phyloP scores from a whole-genome alignment of 345 rosid genomes.

The Carallia pectinifolia region DNA sequence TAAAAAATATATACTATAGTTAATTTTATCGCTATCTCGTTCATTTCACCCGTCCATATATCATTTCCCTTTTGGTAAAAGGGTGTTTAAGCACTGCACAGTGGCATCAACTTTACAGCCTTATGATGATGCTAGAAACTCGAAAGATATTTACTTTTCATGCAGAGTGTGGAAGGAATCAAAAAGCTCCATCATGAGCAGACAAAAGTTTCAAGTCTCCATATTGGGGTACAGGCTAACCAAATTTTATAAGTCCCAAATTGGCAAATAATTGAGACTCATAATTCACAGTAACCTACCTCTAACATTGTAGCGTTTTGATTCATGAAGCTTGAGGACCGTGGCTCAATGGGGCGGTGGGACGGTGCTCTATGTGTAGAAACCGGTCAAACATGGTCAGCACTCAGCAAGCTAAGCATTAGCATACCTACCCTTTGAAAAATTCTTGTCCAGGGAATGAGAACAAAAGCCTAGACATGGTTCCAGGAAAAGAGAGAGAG shows the following conservation, averaged over 20 bases:
- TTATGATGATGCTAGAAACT: not conserved
- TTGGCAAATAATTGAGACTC: constrained; percentile 40
- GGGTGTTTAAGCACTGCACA: constrained; percentile 4
- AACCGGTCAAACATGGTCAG: constrained; percentile 24
- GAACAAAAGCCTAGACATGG: not conserved
- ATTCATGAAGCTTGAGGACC: constrained; percentile 36
- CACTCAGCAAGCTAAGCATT: constrained; percentile 4
- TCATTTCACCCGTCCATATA: too few species aligned
- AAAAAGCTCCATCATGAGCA: not conserved
- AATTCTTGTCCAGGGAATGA: constrained; percentile 11
- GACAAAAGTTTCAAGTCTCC: constrained; percentile 16
- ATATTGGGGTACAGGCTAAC: constrained; percentile 3
- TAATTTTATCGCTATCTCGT: too few species aligned
- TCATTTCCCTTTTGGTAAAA: not conserved
- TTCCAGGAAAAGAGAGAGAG: constrained; percentile 9
- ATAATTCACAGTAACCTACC: constrained; percentile 51
- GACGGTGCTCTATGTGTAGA: constrained; percentile 46
- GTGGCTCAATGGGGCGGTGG: constrained; percentile 63
- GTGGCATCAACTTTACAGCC: constrained; percentile 26
- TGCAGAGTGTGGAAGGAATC: not conserved
- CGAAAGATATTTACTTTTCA: too few species aligned
- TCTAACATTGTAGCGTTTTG: constrained; percentile 20
- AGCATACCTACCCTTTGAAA: constrained; percentile 6
- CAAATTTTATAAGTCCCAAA: constrained; percentile 30
- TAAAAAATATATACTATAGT: too few species aligned